Conservation (phyloP, 2,329 filamentous ascomycete species). For the Phaeosphaeria sp. region DNA sequence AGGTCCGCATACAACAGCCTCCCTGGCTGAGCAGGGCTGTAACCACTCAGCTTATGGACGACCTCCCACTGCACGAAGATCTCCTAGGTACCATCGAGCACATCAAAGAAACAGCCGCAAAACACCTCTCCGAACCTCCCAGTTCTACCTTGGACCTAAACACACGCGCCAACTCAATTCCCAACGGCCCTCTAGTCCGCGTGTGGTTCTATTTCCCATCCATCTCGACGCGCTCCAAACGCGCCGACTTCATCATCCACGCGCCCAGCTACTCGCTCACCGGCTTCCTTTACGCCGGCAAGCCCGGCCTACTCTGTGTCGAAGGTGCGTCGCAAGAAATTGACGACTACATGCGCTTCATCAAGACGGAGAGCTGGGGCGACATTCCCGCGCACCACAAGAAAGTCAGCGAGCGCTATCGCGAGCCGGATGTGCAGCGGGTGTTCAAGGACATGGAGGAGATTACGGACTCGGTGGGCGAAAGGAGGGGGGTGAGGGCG, state of each 20-base stretch:
- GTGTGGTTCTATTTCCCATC: conserved; percentile 71
- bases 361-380: conserved; percentile 69
- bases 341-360: conserved; percentile 67
- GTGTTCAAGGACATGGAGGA: conserved; percentile 64
- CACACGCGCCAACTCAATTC: background rate
- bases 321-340: conserved; percentile 58
- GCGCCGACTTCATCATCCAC: conserved; percentile 63
- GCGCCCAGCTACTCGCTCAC: conserved; percentile 62
- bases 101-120: conserved; percentile 24
- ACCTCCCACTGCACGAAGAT: conserved; percentile 17
- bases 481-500: conserved; percentile 57
- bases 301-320: conserved; percentile 62
- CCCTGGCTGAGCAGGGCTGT: conserved; percentile 30
- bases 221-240: conserved; percentile 64
- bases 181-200: conserved; percentile 49
- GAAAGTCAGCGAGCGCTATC: conserved; percentile 64
- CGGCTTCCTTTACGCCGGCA: conserved; percentile 66
- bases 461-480: conserved; percentile 60
- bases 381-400: conserved; percentile 68
- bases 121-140: conserved; percentile 5
- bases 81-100: conserved; percentile 29
- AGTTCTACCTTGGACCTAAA: background rate
- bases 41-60: conserved; percentile 21
- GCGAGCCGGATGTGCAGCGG: conserved; percentile 50
- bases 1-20: conserved; percentile 31